These are phyloP conservation scores for Microbotryum saponariae DNA, from an alignment of 1,284 basidiomycete genomes.

Conservation along the genomic window DNA sequence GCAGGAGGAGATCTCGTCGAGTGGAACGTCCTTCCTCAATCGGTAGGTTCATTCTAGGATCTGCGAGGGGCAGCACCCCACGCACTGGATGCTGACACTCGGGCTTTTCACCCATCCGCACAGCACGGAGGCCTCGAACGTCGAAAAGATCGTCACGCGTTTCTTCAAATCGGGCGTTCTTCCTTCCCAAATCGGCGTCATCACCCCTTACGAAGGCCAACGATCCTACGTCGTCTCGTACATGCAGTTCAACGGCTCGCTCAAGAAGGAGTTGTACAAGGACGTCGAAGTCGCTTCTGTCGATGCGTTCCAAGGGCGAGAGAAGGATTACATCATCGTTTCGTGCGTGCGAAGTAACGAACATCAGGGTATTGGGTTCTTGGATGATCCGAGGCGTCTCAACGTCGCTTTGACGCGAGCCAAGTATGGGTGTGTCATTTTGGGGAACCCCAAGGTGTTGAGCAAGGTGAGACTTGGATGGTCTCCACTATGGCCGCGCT, in stretches of 20 bases:
- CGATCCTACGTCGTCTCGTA: constrained; percentile 98
- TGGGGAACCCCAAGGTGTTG: constrained; percentile 96
- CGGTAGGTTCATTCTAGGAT: constrained; percentile 46
- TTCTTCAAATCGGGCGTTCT: constrained; percentile 99
- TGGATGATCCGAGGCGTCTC: constrained; percentile 92
- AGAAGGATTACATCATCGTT: constrained; percentile 99
- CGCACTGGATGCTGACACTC: constrained; percentile 12
- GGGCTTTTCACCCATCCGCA: no score
- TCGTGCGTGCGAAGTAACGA: constrained; percentile 99
- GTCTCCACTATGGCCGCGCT: neutral
- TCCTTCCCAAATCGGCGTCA: constrained; percentile 91
- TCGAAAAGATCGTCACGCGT: constrained; percentile 98
- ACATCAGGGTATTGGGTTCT: constrained; percentile 98
- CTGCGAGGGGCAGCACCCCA: no score
- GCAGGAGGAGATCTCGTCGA: constrained; percentile 97
- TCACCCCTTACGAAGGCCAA: constrained; percentile 98
- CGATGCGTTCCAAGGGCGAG: constrained; percentile 97
- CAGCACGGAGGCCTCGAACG: constrained; percentile 95
- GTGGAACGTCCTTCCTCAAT: constrained; percentile 97
- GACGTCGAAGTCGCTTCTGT: constrained; percentile 98
- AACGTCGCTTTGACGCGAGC: constrained; percentile 97
- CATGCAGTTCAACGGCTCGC: constrained; percentile 96
- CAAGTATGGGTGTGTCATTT: constrained; percentile 94
- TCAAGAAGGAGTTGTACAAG: constrained; percentile 99
- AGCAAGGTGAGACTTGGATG: constrained; percentile 67